A percentile compares a stretch with the other conserved stretches of the same genome.
Conservation (phyloP, 768 basidiomycete genomes). For the Cubamyces sp. region DNA sequence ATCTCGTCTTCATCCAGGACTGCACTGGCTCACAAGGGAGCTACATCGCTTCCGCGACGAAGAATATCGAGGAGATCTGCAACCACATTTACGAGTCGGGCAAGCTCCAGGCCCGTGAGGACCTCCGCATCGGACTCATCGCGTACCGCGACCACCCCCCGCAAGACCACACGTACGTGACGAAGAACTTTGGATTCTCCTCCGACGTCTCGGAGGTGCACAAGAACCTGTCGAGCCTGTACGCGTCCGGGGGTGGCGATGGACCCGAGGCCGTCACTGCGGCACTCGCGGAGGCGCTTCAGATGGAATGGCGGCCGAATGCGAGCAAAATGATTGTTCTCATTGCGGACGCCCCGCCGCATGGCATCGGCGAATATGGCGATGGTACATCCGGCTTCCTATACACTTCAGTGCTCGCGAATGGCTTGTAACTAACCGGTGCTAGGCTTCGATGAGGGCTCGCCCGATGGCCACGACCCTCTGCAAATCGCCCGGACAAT, state of each 20-base stretch:
- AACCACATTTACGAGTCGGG: slow-evolving; percentile 94
- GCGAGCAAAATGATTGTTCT: slow-evolving; percentile 97
- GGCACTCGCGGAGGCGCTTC: slow-evolving; percentile 81
- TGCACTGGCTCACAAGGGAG: slow-evolving; percentile 92
- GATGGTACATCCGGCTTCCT: slow-evolving; percentile 63
- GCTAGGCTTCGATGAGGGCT: slow-evolving; percentile 89
- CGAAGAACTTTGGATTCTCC: slow-evolving; percentile 93
- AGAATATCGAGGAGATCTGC: slow-evolving; percentile 96
- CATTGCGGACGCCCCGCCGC: slow-evolving; percentile 96
- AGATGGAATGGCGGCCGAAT: slow-evolving; percentile 87
- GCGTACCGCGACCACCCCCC: slow-evolving; percentile 98
- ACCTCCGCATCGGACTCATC: slow-evolving; percentile 89
- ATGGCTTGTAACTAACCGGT: slow-evolving; percentile 12
- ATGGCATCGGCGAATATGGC: slow-evolving; percentile 96
- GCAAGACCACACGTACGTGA: slow-evolving; percentile 94
- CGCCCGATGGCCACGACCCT: slow-evolving; percentile 93
- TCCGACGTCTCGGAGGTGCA: slow-evolving; percentile 90
- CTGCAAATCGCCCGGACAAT: slow-evolving; percentile 84
- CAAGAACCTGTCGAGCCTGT: slow-evolving; percentile 77
- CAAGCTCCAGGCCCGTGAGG: slow-evolving; percentile 83
- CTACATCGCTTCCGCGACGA: slow-evolving; percentile 92
- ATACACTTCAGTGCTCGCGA: slow-evolving; percentile 12
- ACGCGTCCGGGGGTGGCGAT: slow-evolving; percentile 91
- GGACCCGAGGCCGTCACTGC: slow-evolving; percentile 98
- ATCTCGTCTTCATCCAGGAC: slow-evolving; percentile 94